Base-by-base conservation (phyloP, 2,329 filamentous ascomycete species). In the Alternaria angustiovoidea region DNA sequence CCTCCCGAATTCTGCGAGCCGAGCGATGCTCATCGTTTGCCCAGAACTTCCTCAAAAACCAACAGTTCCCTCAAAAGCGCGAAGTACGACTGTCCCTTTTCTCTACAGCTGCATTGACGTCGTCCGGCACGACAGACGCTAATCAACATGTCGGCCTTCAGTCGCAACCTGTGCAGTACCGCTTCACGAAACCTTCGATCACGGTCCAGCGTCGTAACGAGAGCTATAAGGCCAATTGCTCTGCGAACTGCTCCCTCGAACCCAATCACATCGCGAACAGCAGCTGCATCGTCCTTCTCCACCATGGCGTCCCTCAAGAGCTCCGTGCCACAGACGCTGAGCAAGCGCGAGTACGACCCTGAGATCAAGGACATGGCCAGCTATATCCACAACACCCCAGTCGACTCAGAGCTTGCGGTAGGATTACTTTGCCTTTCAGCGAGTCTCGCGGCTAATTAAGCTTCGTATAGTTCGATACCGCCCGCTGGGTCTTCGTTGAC, bases 361-460 rank as follows among this genome's bases (percentile, higher is more conserved):
- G 94, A 97, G 83, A 95, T 98, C 81, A 89, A 89, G 80, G 94
- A 98, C 79, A 97, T 99, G 85, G 94, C 94, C 65, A 88, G 86
- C 81, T 99, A 97, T 82, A 91, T 98, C 78, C 92, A 96, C 86
- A 92, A 94, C 79, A 94, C 94, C 81, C 86, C 92, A 59, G 91
- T 98, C 75, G 86, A 94, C 72, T 98, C 94, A 30, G 92, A 96
- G 69, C 87, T 99, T 74, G 95, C 95, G 78, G 94, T 97, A 85
- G 81, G 93, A 83, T 22, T 26, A 62, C 59, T 46, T 5, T 24
- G 14, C 43, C 26, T 42, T 36, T 18, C 7, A 32, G 18, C 7
- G 14, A 43, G 39, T 42, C 43, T 7, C 8, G 8, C 34, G 39
- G 61, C 75, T 75, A 61, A 75, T 46, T 16, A 41, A 20, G 36